A percentile compares a stretch with the other conserved stretches of the same genome.
These are phyloP conservation scores for Aspergillus biplanus DNA, from an alignment of 495 filamentous ascomycete genomes.

Conservation along the genomic window DNA sequence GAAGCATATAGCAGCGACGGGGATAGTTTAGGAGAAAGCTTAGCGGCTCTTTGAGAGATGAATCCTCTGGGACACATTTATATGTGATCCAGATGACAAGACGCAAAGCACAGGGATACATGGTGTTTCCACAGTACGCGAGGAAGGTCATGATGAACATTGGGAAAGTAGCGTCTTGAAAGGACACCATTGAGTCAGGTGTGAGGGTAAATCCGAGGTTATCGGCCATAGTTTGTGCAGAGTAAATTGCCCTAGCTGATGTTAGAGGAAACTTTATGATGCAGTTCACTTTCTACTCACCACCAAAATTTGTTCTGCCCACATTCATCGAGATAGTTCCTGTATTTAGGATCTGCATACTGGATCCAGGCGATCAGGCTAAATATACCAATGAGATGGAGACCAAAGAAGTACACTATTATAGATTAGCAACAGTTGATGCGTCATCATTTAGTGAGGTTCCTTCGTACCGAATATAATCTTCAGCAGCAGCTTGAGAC, in stretches of 20 bases:
- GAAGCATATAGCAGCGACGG: conserved; percentile 64
- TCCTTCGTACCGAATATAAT: conserved; percentile 49
- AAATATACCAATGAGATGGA: conserved; percentile 65
- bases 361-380: conserved; percentile 73
- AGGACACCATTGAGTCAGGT: conserved; percentile 81
- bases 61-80: conserved; percentile 49
- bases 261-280: background rate
- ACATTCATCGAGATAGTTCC: conserved; percentile 54
- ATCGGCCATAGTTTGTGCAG: conserved; percentile 37
- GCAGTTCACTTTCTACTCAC: conserved; percentile 35
- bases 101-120: conserved; percentile 79
- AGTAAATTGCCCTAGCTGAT: conserved; percentile 36
- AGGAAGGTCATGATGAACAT: conserved; percentile 72
- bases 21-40: conserved; percentile 63
- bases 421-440: background rate
- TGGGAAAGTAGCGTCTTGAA: conserved; percentile 68
- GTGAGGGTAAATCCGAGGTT: conserved; percentile 73
- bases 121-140: conserved; percentile 82
- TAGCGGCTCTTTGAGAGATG: conserved; percentile 40
- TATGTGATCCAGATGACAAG: conserved; percentile 74
- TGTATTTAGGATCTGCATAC: conserved; percentile 53
- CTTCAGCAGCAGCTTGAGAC: conserved; percentile 57
- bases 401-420: conserved; percentile 64
- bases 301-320: conserved; percentile 71
- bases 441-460: background rate